A percentile compares a stretch with the other conserved stretches of the same genome.
Evolutionary conservation across 306 rosid species (phyloP).

Genomic region (Cyamopsis tetragonoloba): DNA sequence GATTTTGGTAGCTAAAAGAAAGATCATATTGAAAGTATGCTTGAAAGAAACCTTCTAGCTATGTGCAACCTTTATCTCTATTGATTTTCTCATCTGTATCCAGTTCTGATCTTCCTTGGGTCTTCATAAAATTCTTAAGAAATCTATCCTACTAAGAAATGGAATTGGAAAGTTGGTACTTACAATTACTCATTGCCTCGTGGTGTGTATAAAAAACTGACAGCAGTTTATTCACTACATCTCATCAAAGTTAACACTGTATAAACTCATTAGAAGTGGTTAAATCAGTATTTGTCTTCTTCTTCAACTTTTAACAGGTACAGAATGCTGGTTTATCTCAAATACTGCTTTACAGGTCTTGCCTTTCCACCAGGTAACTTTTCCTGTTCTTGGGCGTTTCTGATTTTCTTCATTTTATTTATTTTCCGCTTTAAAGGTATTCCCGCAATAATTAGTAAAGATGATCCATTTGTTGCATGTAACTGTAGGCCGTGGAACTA

Average conservation of each 20-base stretch:
- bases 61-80: slow-evolving; percentile 2
- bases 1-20: background rate
- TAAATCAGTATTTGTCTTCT: slow-evolving; percentile 14
- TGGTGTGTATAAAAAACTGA: background rate
- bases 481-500: slow-evolving; percentile 80
- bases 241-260: slow-evolving; percentile 14
- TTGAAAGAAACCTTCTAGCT: background rate
- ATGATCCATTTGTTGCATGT: slow-evolving; percentile 24
- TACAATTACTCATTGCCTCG: background rate
- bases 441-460: background rate
- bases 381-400: background rate
- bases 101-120: slow-evolving; percentile 2
- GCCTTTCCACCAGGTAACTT: slow-evolving; percentile 92
- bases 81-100: slow-evolving; percentile 1
- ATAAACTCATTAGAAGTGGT: slow-evolving; percentile 16
- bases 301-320: slow-evolving; percentile 52
- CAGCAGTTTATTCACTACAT: slow-evolving; percentile 15
- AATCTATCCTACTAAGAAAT: background rate
- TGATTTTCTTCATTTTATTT: background rate
- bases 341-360: slow-evolving; percentile 93
- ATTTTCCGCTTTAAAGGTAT: slow-evolving; percentile 9
- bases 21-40: background rate
- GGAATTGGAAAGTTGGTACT: background rate
- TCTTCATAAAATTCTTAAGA: background rate
- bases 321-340: slow-evolving; percentile 88